Conservation (phyloP, 805 yeast genomes). For the Ogataea trehaloabstinens region DNA sequence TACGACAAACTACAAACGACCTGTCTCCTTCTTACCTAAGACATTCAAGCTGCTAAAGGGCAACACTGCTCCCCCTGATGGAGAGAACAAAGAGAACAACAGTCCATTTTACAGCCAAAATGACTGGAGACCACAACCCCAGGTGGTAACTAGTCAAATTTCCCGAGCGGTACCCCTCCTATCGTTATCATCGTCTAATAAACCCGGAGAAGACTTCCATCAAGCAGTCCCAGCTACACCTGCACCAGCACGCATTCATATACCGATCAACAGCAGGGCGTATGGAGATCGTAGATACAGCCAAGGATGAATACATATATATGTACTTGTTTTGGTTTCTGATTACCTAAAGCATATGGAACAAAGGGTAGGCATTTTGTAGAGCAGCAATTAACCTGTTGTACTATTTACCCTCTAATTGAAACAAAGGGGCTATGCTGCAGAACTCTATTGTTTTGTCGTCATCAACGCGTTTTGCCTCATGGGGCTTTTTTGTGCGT, state of each 20-base stretch:
- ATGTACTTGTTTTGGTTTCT: too few relatives aligned
- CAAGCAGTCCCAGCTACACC: too few relatives aligned
- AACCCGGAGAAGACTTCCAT: too few relatives aligned
- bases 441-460: too few relatives aligned
- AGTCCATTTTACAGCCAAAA: slow-evolving; percentile 1
- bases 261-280: not conserved
- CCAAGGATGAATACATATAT: not conserved
- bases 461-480: too few relatives aligned
- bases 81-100: slow-evolving; percentile 1
- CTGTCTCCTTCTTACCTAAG: slow-evolving; percentile 10
- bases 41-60: slow-evolving; percentile 17
- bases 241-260: not conserved
- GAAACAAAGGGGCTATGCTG: too few relatives aligned
- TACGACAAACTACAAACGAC: not conserved
- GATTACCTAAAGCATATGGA: too few relatives aligned
- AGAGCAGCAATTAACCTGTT: too few relatives aligned
- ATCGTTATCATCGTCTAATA: not conserved
- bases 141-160: slow-evolving; percentile 3
- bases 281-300: not conserved
- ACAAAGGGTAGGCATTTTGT: too few relatives aligned
- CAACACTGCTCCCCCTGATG: not conserved
- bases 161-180: slow-evolving; percentile 1
- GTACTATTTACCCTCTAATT: too few relatives aligned
- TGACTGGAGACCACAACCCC: slow-evolving; percentile 7
- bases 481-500: too few relatives aligned